Percentiles rank a stretch among this genome's conserved stretches.
Evolutionary conservation across 768 basidiomycete genomes (phyloP).

Genomic region (Mycena floridula): DNA sequence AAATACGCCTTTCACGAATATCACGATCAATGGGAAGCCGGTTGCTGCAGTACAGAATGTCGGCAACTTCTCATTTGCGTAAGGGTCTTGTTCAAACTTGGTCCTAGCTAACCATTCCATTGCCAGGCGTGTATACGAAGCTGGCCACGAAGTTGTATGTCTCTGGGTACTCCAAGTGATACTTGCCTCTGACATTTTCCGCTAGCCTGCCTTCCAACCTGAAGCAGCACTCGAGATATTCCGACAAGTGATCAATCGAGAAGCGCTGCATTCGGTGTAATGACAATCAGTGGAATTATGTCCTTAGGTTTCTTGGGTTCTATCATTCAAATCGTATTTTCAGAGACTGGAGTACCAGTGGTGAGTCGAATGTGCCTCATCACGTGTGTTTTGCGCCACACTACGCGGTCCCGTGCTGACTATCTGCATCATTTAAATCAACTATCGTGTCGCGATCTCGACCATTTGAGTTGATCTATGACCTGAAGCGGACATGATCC

Average conservation of each 20-base stretch:
- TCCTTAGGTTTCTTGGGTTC: no score
- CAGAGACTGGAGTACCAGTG: no score
- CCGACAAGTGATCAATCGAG: constrained; percentile 42
- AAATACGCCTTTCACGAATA: constrained; percentile 38
- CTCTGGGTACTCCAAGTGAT: neutral
- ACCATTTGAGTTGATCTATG: no score
- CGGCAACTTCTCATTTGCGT: constrained; percentile 66
- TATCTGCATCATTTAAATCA: no score
- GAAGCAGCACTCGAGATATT: constrained; percentile 53
- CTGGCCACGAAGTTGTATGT: constrained; percentile 62
- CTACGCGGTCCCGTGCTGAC: no score
- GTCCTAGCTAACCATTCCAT: neutral
- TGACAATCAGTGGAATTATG: no score
- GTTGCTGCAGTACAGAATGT: constrained; percentile 60
- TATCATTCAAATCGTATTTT: no score
- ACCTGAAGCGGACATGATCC: no score
- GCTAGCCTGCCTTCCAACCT: constrained; percentile 62
- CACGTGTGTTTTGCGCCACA: no score
- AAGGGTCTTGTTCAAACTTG: constrained; percentile 19
- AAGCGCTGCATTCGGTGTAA: constrained; percentile 49
- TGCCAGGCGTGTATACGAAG: constrained; percentile 43
- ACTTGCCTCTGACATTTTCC: neutral
- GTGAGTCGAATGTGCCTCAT: no score
- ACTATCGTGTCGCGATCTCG: no score
- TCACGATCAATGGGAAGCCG: constrained; percentile 45